Conservation (phyloP, 139 green algal genomes). For the Micromonas pusilla region DNA sequence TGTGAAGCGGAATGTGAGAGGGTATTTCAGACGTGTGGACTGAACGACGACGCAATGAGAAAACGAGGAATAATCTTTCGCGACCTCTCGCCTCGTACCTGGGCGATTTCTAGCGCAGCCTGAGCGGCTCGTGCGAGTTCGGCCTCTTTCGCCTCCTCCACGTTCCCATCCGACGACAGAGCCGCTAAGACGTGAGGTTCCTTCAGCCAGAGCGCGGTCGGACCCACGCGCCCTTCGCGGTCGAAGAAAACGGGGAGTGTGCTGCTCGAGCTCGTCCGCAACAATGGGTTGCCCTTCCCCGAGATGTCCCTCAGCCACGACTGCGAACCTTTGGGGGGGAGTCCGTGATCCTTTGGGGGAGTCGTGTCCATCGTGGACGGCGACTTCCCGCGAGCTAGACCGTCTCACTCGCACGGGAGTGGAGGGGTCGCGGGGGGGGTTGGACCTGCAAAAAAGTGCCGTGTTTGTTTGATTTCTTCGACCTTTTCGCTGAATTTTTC, state of each 20-base stretch:
- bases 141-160: background rate
- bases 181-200: background rate
- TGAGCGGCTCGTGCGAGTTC: background rate
- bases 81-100: background rate
- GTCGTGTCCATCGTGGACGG: background rate
- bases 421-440: no score
- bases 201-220: conserved; percentile 12
- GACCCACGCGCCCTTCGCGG: background rate
- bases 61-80: background rate
- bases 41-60: background rate
- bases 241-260: conserved; percentile 15
- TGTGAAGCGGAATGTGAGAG: no score
- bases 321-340: background rate
- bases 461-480: no score
- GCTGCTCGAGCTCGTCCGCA: background rate
- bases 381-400: no score
- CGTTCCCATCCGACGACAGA: background rate
- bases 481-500: no score
- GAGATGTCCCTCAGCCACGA: background rate
- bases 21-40: no score
- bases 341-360: background rate
- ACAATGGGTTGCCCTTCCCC: background rate
- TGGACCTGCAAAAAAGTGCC: no score
- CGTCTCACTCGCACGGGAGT: no score
- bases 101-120: background rate